phyloP scores from a whole-genome alignment of 495 filamentous ascomycete genomes.

The Cercophora samala region DNA sequence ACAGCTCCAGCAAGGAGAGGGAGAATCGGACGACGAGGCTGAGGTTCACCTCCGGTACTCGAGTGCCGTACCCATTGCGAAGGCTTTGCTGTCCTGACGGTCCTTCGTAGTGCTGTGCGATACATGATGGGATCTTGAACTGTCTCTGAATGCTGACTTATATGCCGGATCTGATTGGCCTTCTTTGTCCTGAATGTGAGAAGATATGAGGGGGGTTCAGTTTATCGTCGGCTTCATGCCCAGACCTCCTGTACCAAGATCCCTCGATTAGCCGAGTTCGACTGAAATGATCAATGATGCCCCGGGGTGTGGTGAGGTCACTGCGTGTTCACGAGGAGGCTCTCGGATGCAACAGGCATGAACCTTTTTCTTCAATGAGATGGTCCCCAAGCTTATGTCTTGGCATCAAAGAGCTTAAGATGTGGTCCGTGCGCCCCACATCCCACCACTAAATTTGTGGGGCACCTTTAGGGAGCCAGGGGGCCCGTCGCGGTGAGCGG shows the following conservation, averaged over 20 bases:
- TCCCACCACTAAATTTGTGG: not conserved
- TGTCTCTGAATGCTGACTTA: constrained; percentile 6
- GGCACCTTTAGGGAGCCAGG: not conserved
- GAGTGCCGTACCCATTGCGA: constrained; percentile 35
- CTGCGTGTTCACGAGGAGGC: not conserved
- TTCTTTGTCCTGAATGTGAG: not conserved
- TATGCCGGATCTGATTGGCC: not conserved
- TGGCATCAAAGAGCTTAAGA: constrained; percentile 1
- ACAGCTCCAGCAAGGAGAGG: constrained; percentile 26
- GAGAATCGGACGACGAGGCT: constrained; percentile 14
- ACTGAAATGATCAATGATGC: not conserved
- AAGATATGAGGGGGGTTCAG: not conserved
- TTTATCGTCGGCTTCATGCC: not conserved
- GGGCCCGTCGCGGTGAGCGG: not conserved
- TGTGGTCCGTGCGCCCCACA: not conserved
- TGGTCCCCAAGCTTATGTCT: not conserved
- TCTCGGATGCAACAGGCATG: constrained; percentile 3
- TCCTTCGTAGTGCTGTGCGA: constrained; percentile 22
- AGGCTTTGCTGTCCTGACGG: constrained; percentile 2
- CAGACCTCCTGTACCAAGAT: not conserved
- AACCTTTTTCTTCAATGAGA: constrained; percentile 3
- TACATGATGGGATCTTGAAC: constrained; percentile 24
- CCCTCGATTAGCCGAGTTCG: too few relatives aligned
- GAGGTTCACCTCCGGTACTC: constrained; percentile 21
- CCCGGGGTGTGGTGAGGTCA: constrained; percentile 4